Base-by-base conservation (phyloP, 495 filamentous ascomycete genomes). In the Emericellopsis terricola region DNA sequence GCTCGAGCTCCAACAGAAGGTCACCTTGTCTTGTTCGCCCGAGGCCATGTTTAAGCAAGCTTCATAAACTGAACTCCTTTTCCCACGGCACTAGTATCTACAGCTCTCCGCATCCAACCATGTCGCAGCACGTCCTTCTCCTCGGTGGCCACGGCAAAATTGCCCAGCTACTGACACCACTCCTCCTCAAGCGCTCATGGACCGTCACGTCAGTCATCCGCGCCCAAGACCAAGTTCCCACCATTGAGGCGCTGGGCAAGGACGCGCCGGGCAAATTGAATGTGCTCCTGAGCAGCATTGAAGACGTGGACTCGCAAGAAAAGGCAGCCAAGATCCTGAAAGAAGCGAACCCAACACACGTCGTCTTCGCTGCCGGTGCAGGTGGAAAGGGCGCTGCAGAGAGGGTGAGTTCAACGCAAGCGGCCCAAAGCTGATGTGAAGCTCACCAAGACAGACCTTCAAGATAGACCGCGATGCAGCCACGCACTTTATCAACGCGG, bases 141-240 rank as follows among this genome's bases (percentile, higher is more conserved):
- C 72, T 91, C 27, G 82, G 82, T 40, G 81, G 80, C 43, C 80
- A 81, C 59, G 82, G 82, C 54, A 83, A 81, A 51, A 52, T 89
- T 31, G 69, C 78, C 38, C 69, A 77, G 26, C 60, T 78, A n/a
- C 61, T 87, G 8, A 89, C 81, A n/a, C 73, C 71, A 1, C 61
- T 81, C 35, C 70, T 87, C 24, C 64, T 85, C 36, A 65, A 71
- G 29, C 68, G 71, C 39, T 69, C 68, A 39, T 85, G 81, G 72
- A 66, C 64, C 39, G 71, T 92, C 16, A 83, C 76, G 36, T 80
- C 73, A 51, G 60, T 89, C 28, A 78, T 92, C 49, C 77, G 81
- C 42, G 68, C 70, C 44, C 57, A 69, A 8, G 68, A 67, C 0
- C 82, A 89, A 38, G 65, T 73, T 35, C 44, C 48, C 14, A 62